Evolutionary conservation across 768 basidiomycete species (phyloP).

Genomic region (Psilocybe azurescens): DNA sequence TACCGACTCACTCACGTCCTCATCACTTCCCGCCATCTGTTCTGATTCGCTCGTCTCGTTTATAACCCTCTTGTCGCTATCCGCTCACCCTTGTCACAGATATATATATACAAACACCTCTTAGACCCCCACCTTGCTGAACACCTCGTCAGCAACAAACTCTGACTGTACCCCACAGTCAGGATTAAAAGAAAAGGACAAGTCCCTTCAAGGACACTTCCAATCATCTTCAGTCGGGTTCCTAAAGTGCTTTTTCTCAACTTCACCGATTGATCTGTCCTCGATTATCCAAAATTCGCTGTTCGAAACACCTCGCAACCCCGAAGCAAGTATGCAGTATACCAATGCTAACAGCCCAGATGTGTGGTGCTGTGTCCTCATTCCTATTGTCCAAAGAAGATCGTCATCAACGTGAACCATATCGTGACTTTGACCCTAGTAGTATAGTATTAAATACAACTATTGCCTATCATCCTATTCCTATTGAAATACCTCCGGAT

Average conservation of each 20-base stretch:
- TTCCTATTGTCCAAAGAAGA: constrained; percentile 11
- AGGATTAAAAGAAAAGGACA: constrained; percentile 35
- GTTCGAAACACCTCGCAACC: constrained; percentile 19
- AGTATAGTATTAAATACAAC: neutral
- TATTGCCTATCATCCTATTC: neutral
- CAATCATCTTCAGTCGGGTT: too few species aligned
- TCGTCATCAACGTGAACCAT: neutral
- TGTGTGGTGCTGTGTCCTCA: constrained; percentile 5
- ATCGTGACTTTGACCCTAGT: neutral
- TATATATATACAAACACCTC: too few species aligned
- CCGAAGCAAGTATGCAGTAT: neutral
- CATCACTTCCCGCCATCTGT: too few species aligned
- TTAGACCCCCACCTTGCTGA: too few species aligned
- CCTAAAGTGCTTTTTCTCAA: constrained; percentile 39
- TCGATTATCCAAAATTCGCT: constrained; percentile 29
- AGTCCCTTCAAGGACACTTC: too few species aligned
- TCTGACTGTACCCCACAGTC: constrained; percentile 12
- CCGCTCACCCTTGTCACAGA: too few species aligned
- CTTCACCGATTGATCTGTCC: constrained; percentile 31
- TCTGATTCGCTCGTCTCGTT: too few species aligned
- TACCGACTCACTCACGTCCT: too few species aligned
- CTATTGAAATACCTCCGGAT: neutral
- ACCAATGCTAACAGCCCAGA: neutral
- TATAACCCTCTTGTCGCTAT: too few species aligned
- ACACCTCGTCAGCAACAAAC: too few species aligned